Base-by-base conservation (phyloP, 768 basidiomycete genomes). In the Austroboletus eburneus region DNA sequence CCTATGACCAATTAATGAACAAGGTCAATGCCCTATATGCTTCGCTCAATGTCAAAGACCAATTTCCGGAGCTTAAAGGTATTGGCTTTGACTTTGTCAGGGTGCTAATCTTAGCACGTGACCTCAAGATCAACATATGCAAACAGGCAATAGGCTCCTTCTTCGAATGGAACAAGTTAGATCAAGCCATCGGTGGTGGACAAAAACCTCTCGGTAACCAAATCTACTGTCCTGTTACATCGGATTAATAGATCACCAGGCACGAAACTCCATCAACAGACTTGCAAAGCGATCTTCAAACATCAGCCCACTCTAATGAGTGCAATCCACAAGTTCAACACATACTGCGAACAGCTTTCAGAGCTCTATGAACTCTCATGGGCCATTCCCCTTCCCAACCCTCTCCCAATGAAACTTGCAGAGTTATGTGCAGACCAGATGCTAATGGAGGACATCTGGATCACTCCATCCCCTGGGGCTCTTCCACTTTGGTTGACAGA, bases 331-430 rank as follows among this genome's bases (percentile, higher is more conserved):
- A 68, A 64, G 39, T 68, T 58, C 48, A 68, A 68, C 37, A 39
- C 18, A 1, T 59, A 61, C 38, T 68, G 67, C 42, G 53, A 51
- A 12, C 50, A 29, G 1, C 54, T 69, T 13, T 29, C 23, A n/a
- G 37, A 17, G 3, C 49, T 68, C 12, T 43, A 54, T n/a, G 29
- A 57, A 13, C 51, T 55, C 0, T 38, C 47, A 7, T 68, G 63
- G 44, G 27, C 40, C 0, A 61, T 75, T 21, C 69, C 69, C 1
- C 35, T 72, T 13, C 73, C 71, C 1, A 13, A 50, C 6, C 60
- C 57, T 1, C 62, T 73, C 0, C 66, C 67, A 0, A 65, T 59
- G 0, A 52, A 66, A 17, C 50, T 75, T 3, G 41, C 45, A 2
- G 47, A 42, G 21, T 42, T 58, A 3, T 30, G 33, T 9, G 22